phyloP scores from a whole-genome alignment of 2,329 filamentous ascomycete genomes.

The Pseudodiploospora longispora region DNA sequence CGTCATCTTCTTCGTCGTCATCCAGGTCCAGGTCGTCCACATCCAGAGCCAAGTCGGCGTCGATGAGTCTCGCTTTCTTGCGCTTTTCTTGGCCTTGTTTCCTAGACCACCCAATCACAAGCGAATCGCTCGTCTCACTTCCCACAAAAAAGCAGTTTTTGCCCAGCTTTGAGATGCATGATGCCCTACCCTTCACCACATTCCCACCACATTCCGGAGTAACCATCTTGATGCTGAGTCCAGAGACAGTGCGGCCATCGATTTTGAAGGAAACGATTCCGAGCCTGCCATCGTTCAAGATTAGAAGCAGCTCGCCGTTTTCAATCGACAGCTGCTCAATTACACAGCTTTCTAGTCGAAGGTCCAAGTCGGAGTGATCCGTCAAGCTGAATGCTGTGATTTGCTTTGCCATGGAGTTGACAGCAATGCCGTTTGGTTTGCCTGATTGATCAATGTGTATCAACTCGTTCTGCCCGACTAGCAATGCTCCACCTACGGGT shows the following conservation, averaged over 20 bases:
- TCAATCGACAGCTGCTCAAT: conserved; percentile 70
- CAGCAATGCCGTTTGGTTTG: conserved; percentile 83
- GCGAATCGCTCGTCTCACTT: conserved; percentile 73
- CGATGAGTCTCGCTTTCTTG: conserved; percentile 52
- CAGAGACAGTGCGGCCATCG: conserved; percentile 86
- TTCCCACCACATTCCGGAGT: conserved; percentile 53
- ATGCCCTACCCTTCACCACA: conserved; percentile 53
- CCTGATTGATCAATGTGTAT: conserved; percentile 95
- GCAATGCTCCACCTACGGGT: conserved; percentile 79
- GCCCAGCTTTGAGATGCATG: conserved; percentile 62
- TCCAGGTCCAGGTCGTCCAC: conserved; percentile 44
- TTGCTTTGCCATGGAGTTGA: conserved; percentile 82
- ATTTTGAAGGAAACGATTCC: conserved; percentile 74
- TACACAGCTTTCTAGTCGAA: conserved; percentile 74
- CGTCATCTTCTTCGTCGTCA: conserved; percentile 57
- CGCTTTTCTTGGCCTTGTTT: conserved; percentile 57
- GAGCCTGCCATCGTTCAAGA: conserved; percentile 67
- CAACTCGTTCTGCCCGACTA: conserved; percentile 82
- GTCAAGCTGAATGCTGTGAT: conserved; percentile 75
- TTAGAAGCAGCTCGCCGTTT: conserved; percentile 75
- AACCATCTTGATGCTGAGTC: conserved; percentile 65
- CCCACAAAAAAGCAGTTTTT: conserved; percentile 72
- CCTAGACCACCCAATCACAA: conserved; percentile 71
- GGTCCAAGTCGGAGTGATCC: conserved; percentile 73
- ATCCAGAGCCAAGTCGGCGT: conserved; percentile 43